Conservation (phyloP, 2,329 filamentous ascomycete species). For the Alternaria arbusti region DNA sequence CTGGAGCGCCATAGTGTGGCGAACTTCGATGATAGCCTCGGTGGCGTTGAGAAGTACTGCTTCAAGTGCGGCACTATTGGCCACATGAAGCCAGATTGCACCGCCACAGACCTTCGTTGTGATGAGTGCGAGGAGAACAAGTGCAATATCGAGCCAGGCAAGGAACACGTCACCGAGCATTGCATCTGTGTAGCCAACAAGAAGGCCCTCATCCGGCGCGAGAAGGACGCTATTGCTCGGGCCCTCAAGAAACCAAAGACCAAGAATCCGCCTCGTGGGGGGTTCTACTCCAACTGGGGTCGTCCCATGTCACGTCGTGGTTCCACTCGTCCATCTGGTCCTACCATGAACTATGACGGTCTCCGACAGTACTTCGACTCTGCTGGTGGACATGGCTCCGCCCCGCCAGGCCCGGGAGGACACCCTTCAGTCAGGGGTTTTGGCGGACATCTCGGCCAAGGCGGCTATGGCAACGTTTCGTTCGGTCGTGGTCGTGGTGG, state of each 20-base stretch:
- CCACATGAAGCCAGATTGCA: constrained; percentile 13
- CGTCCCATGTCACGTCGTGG: neutral
- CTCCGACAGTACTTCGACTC: neutral
- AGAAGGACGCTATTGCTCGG: neutral
- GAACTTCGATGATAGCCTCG: constrained; percentile 6
- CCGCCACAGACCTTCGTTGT: constrained; percentile 5
- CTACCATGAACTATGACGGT: neutral
- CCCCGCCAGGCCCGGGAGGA: neutral
- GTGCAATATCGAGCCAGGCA: neutral
- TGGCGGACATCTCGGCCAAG: neutral
- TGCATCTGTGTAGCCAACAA: constrained; percentile 2
- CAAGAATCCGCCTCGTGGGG: neutral
- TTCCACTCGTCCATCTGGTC: neutral
- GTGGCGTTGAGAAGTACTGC: constrained; percentile 15
- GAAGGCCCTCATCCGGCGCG: neutral
- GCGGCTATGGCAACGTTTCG: neutral
- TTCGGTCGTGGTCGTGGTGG: neutral
- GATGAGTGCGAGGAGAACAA: constrained; percentile 5
- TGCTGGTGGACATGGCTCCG: neutral
- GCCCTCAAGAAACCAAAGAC: neutral
- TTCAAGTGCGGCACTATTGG: constrained; percentile 9
- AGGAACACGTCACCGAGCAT: constrained; percentile 13
- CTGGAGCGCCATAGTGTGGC: constrained; percentile 13
- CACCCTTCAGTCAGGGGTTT: neutral
- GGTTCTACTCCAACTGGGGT: neutral